Evolutionary conservation across 441 rosid genomes (phyloP), one percentile per base, ranked within the genome.

Genomic region (Brassica balearica): DNA sequence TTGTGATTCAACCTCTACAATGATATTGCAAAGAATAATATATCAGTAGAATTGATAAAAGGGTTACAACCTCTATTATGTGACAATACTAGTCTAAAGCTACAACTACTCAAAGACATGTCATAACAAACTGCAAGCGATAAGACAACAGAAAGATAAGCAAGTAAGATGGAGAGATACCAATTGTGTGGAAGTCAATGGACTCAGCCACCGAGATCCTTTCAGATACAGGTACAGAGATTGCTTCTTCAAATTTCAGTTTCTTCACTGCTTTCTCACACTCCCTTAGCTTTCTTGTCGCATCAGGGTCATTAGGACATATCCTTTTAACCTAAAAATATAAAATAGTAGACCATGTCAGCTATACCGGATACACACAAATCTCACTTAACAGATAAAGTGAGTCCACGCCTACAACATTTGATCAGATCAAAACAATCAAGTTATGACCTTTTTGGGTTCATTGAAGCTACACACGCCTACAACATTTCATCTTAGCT

Each of bases 231-330:
- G 99, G 97, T 73, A 78, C 88, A 66, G 98, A 79, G 75, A 95
- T 95, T 36, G 99, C 99, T 83, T 93, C 99, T 85, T 93, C 99
- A 83, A 95, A 95, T 85, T 91, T 95, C 65, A 92, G 85, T 81
- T 93, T 95, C 95, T 85, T 90, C 51, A 91, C 98, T 9, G 98
- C 97, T 84, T 93, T 95, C 83, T 93, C 98, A 72, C 99, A 95
- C 77, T 93, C 99, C 83, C 81, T 93, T 68, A 93, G 81, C 87
- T 93, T 95, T 87, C 88, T 90, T 64, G 92, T 67, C 67, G 98
- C 97, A 80, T 95, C 99, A 19, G 93, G 97, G 87, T 93, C 98
- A 85, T 91, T 93, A 61, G 99, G 99, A 85, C 80, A 71, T 65
- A 95, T 80, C 87, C 82, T 90, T 85, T 95, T 95, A 3, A 95